Base-by-base conservation (phyloP, 2,329 filamentous ascomycete species). In the Rhinocladiella similis region DNA sequence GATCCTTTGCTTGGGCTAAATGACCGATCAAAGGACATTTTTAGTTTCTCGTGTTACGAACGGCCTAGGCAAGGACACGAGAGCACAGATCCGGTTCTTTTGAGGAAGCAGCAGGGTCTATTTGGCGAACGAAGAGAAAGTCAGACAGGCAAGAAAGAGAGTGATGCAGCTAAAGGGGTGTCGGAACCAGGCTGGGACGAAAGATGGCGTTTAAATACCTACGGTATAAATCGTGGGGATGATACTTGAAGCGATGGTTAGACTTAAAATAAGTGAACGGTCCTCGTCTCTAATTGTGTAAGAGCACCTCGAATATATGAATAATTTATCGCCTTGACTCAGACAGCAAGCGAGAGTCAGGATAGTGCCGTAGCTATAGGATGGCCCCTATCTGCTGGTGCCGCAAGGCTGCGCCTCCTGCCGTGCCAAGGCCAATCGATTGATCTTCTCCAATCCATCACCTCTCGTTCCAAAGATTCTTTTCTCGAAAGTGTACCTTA, bases 1-100 rank as follows among this genome's bases (percentile, higher is more conserved):
- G 53, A 55, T 43, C 45, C 48, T 2, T 14, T 22, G 10, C 35
- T 57, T 14, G 36, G 19, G 10, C 27, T 47, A 18, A 18, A 59
- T 29, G 47, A 54, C 20, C 35, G 54, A 42, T 19, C 38, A 27
- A 56, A 50, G 18, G 48, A 56, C 16, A 33, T 72, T 2, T 56
- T 76, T 19, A 69, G 71, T 19, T 60, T 78, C 45, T 73, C 74
- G 4, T 75, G 74, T 3, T 77, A 77, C 60, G 75, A 77, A 56
- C 70, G 75, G 4, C 75, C 75, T 1, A 66, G 71, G 38, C 61
- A 63, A 1, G 67, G 63, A 2, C 56, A 55, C 22, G 62, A 62
- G 39, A 61, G 51, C 50, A 66, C 64, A 1, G 64, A 66, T 56
- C 50, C 61, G 7, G 54, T 66, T 3, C 56, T 66, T 12, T 50